A percentile compares a stretch with the other conserved stretches of the same genome.
These are phyloP conservation scores for Mycena epipterygia DNA, from an alignment of 768 basidiomycete genomes.

Conservation along the genomic window DNA sequence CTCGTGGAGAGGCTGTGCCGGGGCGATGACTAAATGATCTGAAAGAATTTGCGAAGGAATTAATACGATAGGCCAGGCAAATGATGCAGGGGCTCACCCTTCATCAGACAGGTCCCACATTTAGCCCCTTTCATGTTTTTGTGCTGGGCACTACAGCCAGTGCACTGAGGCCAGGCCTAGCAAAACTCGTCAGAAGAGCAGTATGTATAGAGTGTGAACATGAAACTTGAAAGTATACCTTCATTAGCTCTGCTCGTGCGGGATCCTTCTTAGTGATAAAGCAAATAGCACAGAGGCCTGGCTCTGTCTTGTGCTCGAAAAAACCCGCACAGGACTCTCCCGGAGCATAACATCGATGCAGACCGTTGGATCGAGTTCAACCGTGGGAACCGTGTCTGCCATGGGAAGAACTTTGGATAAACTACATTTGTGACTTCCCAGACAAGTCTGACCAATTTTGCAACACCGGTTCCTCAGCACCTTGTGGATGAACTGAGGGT, in stretches of 20 bases:
- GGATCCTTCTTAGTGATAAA: neutral
- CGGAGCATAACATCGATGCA: constrained; percentile 4
- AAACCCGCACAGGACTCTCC: neutral
- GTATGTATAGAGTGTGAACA: neutral
- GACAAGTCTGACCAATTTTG: constrained; percentile 13
- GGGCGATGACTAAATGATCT: neutral
- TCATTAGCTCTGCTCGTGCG: constrained; percentile 6
- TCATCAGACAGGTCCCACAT: constrained; percentile 11
- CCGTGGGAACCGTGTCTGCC: constrained; percentile 35
- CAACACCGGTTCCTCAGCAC: neutral
- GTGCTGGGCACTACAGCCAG: constrained; percentile 5
- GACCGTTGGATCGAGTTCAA: neutral
- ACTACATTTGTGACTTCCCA: constrained; percentile 20
- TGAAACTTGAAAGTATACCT: neutral
- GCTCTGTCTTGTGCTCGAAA: neutral
- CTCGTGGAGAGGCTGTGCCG: neutral
- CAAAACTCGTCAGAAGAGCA: neutral
- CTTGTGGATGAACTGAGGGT: constrained; percentile 4
- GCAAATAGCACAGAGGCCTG: constrained; percentile 3
- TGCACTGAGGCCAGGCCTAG: constrained; percentile 15
- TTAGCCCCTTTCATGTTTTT: neutral
- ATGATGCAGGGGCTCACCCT: neutral
- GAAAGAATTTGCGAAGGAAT: neutral
- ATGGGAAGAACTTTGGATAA: neutral
- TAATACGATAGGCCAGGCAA: neutral